Evolutionary conservation across 208 protist species (phyloP).

Genomic region (Trypanosoma boissoni): DNA sequence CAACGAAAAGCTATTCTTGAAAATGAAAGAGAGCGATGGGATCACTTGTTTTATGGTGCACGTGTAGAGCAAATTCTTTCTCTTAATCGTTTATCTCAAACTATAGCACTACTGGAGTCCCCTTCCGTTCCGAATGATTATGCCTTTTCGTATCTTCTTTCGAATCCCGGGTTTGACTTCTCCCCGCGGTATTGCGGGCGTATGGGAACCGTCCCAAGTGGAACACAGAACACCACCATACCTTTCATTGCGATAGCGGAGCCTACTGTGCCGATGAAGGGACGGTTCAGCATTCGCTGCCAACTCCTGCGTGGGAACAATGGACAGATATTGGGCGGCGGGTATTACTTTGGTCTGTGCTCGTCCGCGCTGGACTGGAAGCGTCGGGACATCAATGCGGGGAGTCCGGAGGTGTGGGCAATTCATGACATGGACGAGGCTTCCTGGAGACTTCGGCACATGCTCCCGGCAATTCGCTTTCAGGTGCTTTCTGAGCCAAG

Average conservation of each 20-base stretch:
- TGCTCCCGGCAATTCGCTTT: constrained; percentile 53
- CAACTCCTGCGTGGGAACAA: constrained; percentile 79
- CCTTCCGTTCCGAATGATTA: constrained; percentile 53
- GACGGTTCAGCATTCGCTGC: constrained; percentile 70
- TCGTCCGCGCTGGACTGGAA: constrained; percentile 61
- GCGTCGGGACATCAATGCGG: constrained; percentile 61
- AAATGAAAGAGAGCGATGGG: constrained; percentile 80
- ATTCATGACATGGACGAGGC: constrained; percentile 89
- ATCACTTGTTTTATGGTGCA: constrained; percentile 73
- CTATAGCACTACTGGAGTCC: constrained; percentile 29
- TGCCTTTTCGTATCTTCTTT: constrained; percentile 68
- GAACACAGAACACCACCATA: constrained; percentile 46
- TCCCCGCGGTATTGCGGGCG: constrained; percentile 71
- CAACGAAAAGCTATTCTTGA: constrained; percentile 57
- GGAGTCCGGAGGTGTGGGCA: constrained; percentile 78
- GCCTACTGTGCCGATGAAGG: constrained; percentile 51
- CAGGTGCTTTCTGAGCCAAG: constrained; percentile 66
- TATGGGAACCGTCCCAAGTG: constrained; percentile 71
- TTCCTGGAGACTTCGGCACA: constrained; percentile 77
- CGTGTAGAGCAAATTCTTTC: constrained; percentile 56
- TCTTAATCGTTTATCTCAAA: constrained; percentile 39
- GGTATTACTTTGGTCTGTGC: constrained; percentile 90
- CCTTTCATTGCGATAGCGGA: constrained; percentile 90
- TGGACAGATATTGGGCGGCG: constrained; percentile 88
- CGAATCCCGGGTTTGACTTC: constrained; percentile 69